Evolutionary conservation across 2,329 filamentous ascomycete species (phyloP).

Genomic region (Penicillium sp.): DNA sequence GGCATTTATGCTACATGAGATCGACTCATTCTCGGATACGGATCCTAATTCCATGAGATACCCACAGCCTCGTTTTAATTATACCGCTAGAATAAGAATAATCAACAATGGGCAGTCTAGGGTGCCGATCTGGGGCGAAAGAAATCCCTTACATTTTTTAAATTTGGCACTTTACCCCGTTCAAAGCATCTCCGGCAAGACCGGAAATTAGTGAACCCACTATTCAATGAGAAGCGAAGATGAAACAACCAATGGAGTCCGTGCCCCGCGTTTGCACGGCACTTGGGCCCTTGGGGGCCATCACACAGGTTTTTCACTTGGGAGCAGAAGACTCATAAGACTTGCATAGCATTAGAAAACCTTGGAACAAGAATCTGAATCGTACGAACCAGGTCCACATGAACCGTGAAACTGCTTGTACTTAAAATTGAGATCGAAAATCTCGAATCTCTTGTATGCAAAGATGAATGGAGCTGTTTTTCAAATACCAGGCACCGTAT

Average conservation of each 20-base stretch:
- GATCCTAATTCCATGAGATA: neutral
- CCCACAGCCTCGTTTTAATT: neutral
- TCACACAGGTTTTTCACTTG: neutral
- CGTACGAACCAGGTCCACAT: neutral
- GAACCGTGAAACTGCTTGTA: neutral
- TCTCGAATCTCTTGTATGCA: neutral
- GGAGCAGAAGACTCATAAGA: neutral
- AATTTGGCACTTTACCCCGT: neutral
- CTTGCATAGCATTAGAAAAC: neutral
- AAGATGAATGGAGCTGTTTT: neutral
- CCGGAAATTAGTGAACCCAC: slow-evolving; percentile 19
- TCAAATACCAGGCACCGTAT: slow-evolving; percentile 18
- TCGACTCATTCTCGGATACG: neutral
- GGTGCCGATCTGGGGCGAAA: neutral
- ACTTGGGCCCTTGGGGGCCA: slow-evolving; percentile 3
- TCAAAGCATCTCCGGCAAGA: slow-evolving; percentile 14
- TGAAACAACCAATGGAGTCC: slow-evolving; percentile 22
- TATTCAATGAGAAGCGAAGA: slow-evolving; percentile 17
- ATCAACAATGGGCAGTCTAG: neutral
- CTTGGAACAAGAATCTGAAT: neutral
- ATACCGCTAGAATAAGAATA: neutral
- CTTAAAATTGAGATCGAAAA: neutral
- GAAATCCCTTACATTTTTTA: neutral
- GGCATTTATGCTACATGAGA: neutral
- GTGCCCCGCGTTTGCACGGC: slow-evolving; percentile 18